Evolutionary conservation across 169 alveolate species (phyloP).

Genomic region (Cystoisospora suis): DNA sequence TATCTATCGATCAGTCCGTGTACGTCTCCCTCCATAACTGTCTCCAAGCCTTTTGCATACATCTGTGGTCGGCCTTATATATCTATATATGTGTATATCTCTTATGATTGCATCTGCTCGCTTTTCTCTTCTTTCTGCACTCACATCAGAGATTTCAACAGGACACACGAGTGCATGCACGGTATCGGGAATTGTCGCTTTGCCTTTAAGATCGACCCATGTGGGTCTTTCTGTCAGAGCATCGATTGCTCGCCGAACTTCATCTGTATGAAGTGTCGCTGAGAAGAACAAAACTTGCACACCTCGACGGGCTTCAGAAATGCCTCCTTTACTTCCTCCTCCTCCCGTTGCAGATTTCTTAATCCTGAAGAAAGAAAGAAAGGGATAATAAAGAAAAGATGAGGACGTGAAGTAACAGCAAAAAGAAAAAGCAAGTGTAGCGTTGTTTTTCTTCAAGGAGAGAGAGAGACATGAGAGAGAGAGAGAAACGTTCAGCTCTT

Average conservation of each 20-base stretch:
- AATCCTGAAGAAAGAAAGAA: neutral
- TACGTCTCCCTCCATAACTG: no score
- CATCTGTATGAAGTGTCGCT: constrained; percentile 68
- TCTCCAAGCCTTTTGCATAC: no score
- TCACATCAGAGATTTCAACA: constrained; percentile 16
- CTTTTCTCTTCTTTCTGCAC: no score
- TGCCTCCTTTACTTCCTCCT: constrained; percentile 16
- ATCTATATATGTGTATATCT: no score
- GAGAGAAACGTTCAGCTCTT: neutral
- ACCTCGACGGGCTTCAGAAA: constrained; percentile 6
- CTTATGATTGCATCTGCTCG: no score
- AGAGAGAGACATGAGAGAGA: neutral
- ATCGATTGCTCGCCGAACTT: constrained; percentile 36
- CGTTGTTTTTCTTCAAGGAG: neutral
- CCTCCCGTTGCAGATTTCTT: constrained; percentile 8
- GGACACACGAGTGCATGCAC: constrained; percentile 15
- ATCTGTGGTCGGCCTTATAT: no score
- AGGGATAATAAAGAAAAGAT: neutral
- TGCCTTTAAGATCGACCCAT: constrained; percentile 61
- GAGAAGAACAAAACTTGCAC: constrained; percentile 70
- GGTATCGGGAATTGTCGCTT: constrained; percentile 44
- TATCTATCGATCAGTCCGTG: no score
- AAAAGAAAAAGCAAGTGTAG: neutral
- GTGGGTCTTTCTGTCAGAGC: constrained; percentile 10
- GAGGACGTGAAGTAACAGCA: neutral